Percentiles rank a stretch among this genome's conserved stretches.
These are phyloP conservation scores for Coniochaeta prunicola DNA, from an alignment of 2,329 filamentous ascomycete genomes.

Conservation along the genomic window DNA sequence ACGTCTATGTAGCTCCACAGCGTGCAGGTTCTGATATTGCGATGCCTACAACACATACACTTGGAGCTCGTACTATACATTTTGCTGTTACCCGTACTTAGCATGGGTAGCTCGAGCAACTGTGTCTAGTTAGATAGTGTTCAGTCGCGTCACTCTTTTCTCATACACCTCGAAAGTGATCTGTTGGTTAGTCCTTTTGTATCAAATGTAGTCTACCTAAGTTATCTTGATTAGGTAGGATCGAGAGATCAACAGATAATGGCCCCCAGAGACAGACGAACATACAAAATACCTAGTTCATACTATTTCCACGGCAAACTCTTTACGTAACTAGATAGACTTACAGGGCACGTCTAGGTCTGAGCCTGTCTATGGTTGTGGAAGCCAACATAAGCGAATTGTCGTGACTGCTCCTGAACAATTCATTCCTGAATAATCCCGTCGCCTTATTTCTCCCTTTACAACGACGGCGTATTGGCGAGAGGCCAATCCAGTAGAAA, in stretches of 20 bases:
- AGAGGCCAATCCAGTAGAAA: not conserved
- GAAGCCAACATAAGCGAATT: not conserved
- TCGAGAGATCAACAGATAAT: too few relatives aligned
- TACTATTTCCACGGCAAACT: not conserved
- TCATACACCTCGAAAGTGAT: too few relatives aligned
- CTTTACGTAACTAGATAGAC: too few relatives aligned
- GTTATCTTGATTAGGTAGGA: too few relatives aligned
- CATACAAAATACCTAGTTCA: too few relatives aligned
- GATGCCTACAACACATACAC: not conserved
- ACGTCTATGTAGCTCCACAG: too few relatives aligned
- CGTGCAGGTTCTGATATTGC: not conserved
- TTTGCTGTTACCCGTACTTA: not conserved
- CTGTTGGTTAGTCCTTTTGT: too few relatives aligned
- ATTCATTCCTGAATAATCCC: not conserved
- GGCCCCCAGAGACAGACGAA: too few relatives aligned
- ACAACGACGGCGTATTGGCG: not conserved
- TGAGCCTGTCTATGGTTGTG: too few relatives aligned
- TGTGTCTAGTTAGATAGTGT: conserved; percentile 16
- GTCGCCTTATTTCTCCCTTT: not conserved
- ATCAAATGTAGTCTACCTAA: too few relatives aligned
- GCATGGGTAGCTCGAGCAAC: not conserved
- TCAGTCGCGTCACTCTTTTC: conserved; percentile 43
- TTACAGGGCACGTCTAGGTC: too few relatives aligned
- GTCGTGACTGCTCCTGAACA: not conserved
- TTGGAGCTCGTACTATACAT: not conserved